Evolutionary conservation across 306 rosid species (phyloP).

Genomic region (Vigna hirtella): DNA sequence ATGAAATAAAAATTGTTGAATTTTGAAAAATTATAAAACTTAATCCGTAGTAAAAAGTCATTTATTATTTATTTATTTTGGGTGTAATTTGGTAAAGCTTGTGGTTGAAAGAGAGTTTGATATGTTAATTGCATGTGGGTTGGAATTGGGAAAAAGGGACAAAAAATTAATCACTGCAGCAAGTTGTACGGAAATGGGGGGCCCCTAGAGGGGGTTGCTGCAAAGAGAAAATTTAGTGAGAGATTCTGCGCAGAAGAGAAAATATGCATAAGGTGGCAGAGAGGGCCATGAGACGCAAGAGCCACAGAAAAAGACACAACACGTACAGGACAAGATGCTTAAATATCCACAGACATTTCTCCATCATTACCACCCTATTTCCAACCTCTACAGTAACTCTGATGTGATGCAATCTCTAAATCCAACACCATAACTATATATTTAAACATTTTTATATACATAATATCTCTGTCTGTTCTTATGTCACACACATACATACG

Average conservation of each 20-base stretch:
- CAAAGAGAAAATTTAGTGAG: slow-evolving; percentile 62
- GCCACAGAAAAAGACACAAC: slow-evolving; percentile 53
- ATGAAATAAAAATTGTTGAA: too few species aligned
- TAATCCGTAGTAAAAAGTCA: too few species aligned
- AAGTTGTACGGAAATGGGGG: slow-evolving; percentile 47
- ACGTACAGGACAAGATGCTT: slow-evolving; percentile 62
- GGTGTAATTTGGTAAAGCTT: too few species aligned
- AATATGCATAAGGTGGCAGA: slow-evolving; percentile 50
- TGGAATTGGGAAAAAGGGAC: slow-evolving; percentile 16
- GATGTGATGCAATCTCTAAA: slow-evolving; percentile 29
- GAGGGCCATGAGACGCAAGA: slow-evolving; percentile 40
- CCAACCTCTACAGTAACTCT: slow-evolving; percentile 30
- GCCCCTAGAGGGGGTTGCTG: slow-evolving; percentile 29
- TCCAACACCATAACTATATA: neutral
- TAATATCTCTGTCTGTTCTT: too few species aligned
- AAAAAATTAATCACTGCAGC: slow-evolving; percentile 36
- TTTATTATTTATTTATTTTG: too few species aligned
- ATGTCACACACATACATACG: too few species aligned
- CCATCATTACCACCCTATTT: slow-evolving; percentile 53
- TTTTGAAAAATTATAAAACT: too few species aligned
- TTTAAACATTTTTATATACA: neutral
- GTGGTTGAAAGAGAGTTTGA: neutral
- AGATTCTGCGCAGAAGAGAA: slow-evolving; percentile 59
- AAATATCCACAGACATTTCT: slow-evolving; percentile 59
- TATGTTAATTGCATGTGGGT: neutral